Conservation (phyloP, 345 rosid genomes). For the Ricinus communis region DNA sequence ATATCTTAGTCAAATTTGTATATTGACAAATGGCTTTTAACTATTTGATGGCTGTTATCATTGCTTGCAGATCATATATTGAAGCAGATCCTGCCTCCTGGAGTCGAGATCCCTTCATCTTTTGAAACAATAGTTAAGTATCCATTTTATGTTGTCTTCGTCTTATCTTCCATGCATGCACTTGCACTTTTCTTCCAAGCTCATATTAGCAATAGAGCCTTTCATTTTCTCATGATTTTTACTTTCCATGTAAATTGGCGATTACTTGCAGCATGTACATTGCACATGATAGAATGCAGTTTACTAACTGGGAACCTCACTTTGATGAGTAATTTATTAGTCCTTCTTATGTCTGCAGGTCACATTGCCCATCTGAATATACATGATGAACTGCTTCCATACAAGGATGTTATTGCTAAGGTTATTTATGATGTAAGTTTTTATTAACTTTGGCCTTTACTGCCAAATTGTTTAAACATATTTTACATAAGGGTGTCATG, state of each 20-base stretch:
- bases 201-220: neutral
- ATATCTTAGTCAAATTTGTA: neutral
- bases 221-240: slow-evolving; percentile 10
- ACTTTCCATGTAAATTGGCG: neutral
- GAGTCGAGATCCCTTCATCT: slow-evolving; percentile 90
- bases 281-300: neutral
- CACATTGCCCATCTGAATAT: slow-evolving; percentile 91
- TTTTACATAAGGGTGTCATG: neutral
- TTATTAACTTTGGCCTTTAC: neutral
- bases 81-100: slow-evolving; percentile 85
- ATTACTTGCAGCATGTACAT: neutral
- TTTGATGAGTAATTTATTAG: slow-evolving; percentile 20
- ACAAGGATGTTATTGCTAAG: slow-evolving; percentile 82
- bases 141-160: slow-evolving; percentile 22
- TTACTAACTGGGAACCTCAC: slow-evolving; percentile 3
- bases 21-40: neutral
- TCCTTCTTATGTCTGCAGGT: slow-evolving; percentile 54
- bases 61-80: slow-evolving; percentile 67
- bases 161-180: neutral
- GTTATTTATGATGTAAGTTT: slow-evolving; percentile 84
- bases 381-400: slow-evolving; percentile 77
- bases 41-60: slow-evolving; percentile 19
- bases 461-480: no score
- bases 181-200: neutral
- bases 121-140: slow-evolving; percentile 93